A percentile compares a stretch with the other conserved stretches of the same genome.
Conservation (phyloP, 2,329 filamentous ascomycete genomes). For the Aspergillus novofumigatus region DNA sequence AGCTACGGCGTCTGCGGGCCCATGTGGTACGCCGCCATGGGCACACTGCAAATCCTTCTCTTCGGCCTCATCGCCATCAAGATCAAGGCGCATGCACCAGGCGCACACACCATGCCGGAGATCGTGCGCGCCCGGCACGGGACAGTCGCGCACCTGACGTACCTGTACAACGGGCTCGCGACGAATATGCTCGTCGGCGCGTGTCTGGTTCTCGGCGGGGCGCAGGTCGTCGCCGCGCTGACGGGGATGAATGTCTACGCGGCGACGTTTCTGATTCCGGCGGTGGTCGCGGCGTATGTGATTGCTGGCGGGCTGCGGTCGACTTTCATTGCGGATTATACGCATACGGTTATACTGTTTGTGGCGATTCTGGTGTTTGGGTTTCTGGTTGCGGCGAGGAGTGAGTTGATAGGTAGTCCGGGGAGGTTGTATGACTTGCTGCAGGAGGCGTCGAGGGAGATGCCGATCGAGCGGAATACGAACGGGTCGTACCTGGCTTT, state of each 20-base stretch:
- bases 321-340: slow-evolving; percentile 43
- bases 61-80: slow-evolving; percentile 42
- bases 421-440: slow-evolving; percentile 37
- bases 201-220: slow-evolving; percentile 37
- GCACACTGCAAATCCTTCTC: slow-evolving; percentile 39
- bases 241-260: slow-evolving; percentile 43
- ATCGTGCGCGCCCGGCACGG: slow-evolving; percentile 40
- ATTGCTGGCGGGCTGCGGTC: slow-evolving; percentile 38
- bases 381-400: slow-evolving; percentile 34
- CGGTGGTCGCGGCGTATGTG: slow-evolving; percentile 39
- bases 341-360: slow-evolving; percentile 41
- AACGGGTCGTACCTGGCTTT: slow-evolving; percentile 38
- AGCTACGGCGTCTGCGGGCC: slow-evolving; percentile 40
- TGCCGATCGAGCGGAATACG: slow-evolving; percentile 29
- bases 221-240: slow-evolving; percentile 37
- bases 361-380: slow-evolving; percentile 38
- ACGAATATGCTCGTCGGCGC: slow-evolving; percentile 43
- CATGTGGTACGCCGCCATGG: slow-evolving; percentile 43
- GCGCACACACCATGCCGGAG: slow-evolving; percentile 43
- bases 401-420: slow-evolving; percentile 29
- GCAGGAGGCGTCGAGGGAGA: slow-evolving; percentile 24
- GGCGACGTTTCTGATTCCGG: slow-evolving; percentile 39
- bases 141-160: slow-evolving; percentile 34
- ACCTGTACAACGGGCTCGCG: slow-evolving; percentile 38
- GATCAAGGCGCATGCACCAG: slow-evolving; percentile 39